These are phyloP conservation scores for Dalbergia cochinchinensis DNA, from an alignment of 306 rosid genomes.

Conservation along the genomic window DNA sequence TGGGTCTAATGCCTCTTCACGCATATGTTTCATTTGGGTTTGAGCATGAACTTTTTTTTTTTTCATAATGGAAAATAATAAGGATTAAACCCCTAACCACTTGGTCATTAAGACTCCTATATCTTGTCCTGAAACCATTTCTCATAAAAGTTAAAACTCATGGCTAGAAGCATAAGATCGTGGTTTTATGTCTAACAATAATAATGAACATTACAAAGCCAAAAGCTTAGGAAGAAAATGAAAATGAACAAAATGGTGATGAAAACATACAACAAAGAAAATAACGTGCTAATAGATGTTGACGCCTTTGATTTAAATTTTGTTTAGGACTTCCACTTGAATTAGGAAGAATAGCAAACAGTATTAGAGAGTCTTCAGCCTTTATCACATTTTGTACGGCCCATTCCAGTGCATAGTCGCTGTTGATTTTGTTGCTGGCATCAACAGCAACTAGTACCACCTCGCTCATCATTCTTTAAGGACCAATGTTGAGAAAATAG, in stretches of 20 bases:
- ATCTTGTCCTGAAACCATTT: too few species aligned
- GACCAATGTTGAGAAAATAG: background rate
- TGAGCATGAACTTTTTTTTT: too few species aligned
- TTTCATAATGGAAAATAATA: too few species aligned
- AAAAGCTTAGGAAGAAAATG: background rate
- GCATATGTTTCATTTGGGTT: too few species aligned
- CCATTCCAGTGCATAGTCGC: conserved; percentile 43
- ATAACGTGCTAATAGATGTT: conserved; percentile 19
- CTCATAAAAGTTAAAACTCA: too few species aligned
- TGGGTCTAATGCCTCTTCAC: too few species aligned
- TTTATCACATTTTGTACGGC: conserved; percentile 31
- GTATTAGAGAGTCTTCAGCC: conserved; percentile 34
- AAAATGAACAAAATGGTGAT: background rate
- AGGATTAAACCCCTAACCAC: too few species aligned
- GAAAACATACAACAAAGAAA: conserved; percentile 34
- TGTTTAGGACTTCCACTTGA: background rate
- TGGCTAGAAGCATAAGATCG: too few species aligned
- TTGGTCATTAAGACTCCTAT: too few species aligned
- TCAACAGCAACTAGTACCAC: conserved; percentile 47
- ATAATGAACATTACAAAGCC: background rate
- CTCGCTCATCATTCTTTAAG: conserved; percentile 34
- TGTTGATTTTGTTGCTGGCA: conserved; percentile 38
- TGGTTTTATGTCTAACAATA: too few species aligned
- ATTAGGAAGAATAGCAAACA: conserved; percentile 45
- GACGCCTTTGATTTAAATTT: conserved; percentile 5